Evolutionary conservation across 768 basidiomycete genomes (phyloP).

Genomic region (Melanogaster broomeanus): DNA sequence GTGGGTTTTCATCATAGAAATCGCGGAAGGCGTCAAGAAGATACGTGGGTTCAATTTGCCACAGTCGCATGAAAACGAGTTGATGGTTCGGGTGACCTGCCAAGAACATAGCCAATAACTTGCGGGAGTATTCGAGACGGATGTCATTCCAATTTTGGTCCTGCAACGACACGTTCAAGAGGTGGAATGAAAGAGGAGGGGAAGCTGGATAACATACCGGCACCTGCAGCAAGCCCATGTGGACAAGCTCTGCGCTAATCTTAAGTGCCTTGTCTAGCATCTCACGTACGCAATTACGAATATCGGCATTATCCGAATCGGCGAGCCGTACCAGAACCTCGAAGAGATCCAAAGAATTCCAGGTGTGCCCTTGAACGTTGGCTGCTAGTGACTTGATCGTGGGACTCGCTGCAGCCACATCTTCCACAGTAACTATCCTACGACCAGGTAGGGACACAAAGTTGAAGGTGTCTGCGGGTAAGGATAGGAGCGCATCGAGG

Average conservation of each 20-base stretch:
- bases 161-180: constrained; percentile 29
- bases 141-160: constrained; percentile 88
- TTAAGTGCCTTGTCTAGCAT: constrained; percentile 94
- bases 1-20: constrained; percentile 88
- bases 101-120: constrained; percentile 86
- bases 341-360: constrained; percentile 93
- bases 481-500: constrained; percentile 83
- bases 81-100: constrained; percentile 94
- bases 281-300: constrained; percentile 77
- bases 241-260: constrained; percentile 90
- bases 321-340: constrained; percentile 83
- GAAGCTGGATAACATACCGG: constrained; percentile 55
- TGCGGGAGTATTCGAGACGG: constrained; percentile 83
- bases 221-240: constrained; percentile 91
- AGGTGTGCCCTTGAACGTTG: constrained; percentile 88
- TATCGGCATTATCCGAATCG: constrained; percentile 68
- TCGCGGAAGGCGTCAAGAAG: constrained; percentile 87
- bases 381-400: constrained; percentile 91
- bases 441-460: constrained; percentile 86
- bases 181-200: constrained; percentile 1
- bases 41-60: constrained; percentile 87
- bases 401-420: constrained; percentile 80
- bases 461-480: constrained; percentile 90
- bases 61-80: constrained; percentile 94
- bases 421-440: constrained; percentile 85